Evolutionary conservation across 164 flowering plant genomes (phyloP).

Genomic region (Vitis rupestris): DNA sequence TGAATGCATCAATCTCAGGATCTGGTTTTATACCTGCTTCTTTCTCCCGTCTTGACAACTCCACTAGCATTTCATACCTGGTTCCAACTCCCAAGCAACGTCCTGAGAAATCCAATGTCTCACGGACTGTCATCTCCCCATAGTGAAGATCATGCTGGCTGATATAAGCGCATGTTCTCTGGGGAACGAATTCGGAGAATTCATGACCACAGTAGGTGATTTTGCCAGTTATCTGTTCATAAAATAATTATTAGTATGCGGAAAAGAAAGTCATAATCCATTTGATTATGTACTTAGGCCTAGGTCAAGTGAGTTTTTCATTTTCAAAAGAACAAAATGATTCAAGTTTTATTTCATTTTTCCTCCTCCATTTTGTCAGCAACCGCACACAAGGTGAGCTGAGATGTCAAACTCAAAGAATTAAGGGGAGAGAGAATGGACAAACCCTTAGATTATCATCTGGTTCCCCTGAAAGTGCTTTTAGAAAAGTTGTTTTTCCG

Average conservation of each 20-base stretch:
- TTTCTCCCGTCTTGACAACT: slow-evolving; percentile 54
- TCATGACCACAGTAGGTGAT: slow-evolving; percentile 59
- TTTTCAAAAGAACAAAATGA: no score
- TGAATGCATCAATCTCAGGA: slow-evolving; percentile 62
- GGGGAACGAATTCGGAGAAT: slow-evolving; percentile 47
- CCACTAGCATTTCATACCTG: slow-evolving; percentile 51
- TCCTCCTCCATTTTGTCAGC: no score
- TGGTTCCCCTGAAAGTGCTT: slow-evolving; percentile 49
- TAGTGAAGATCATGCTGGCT: slow-evolving; percentile 59
- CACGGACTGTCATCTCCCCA: slow-evolving; percentile 63
- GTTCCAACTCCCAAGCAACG: slow-evolving; percentile 70
- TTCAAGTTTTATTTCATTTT: no score
- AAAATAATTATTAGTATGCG: no score
- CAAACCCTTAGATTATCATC: slow-evolving; percentile 34
- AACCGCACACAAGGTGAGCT: no score
- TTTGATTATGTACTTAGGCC: no score
- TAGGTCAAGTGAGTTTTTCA: no score
- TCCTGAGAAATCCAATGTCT: slow-evolving; percentile 61
- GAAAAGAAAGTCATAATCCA: no score
- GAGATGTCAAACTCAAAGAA: not conserved
- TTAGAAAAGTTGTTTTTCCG: slow-evolving; percentile 49
- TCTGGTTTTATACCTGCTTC: slow-evolving; percentile 59
- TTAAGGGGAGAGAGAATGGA: slow-evolving; percentile 1
- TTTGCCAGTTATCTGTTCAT: slow-evolving; percentile 43
- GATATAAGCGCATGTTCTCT: slow-evolving; percentile 55